phyloP scores from a whole-genome alignment of 257 asterid genomes.

The Nicotiana tabacum region DNA sequence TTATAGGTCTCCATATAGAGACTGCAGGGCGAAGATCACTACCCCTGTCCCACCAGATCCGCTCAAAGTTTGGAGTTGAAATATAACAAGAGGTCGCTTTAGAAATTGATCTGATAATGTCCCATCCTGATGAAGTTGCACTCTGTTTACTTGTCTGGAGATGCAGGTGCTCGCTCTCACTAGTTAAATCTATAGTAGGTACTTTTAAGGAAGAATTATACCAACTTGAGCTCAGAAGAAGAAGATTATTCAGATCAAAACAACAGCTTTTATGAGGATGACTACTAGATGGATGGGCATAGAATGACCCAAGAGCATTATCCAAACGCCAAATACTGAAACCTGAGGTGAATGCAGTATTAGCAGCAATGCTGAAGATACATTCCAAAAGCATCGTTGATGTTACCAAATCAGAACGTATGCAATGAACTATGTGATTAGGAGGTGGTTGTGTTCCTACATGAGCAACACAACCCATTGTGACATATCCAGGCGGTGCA shows the following conservation, averaged over 20 bases:
- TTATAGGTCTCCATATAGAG: conserved; percentile 95
- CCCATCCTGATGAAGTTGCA: conserved; percentile 87
- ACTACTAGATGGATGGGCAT: conserved; percentile 60
- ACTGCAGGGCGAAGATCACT: conserved; percentile 84
- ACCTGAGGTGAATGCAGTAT: conserved; percentile 59
- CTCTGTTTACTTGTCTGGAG: conserved; percentile 41
- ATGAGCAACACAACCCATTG: conserved; percentile 89
- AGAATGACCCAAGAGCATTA: conserved; percentile 83
- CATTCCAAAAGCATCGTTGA: conserved; percentile 72
- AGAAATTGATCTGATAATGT: conserved; percentile 78
- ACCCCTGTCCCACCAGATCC: conserved; percentile 99
- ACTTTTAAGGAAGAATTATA: conserved; percentile 51
- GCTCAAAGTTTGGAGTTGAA: conserved; percentile 89
- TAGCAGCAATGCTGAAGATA: conserved; percentile 42
- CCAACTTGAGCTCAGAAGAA: conserved; percentile 64
- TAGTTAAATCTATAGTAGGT: conserved; percentile 39
- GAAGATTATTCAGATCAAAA: conserved; percentile 85
- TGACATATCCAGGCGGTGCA: conserved; percentile 93
- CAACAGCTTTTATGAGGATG: conserved; percentile 54
- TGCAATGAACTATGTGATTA: conserved; percentile 79
- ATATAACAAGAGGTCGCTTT: conserved; percentile 52
- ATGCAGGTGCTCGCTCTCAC: conserved; percentile 31
- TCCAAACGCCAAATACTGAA: conserved; percentile 94
- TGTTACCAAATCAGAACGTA: conserved; percentile 90
- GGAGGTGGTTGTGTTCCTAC: conserved; percentile 85